Evolutionary conservation across 2,329 filamentous ascomycete species (phyloP), one percentile per base, ranked within the genome.

Genomic region (Trichoderma sp.): DNA sequence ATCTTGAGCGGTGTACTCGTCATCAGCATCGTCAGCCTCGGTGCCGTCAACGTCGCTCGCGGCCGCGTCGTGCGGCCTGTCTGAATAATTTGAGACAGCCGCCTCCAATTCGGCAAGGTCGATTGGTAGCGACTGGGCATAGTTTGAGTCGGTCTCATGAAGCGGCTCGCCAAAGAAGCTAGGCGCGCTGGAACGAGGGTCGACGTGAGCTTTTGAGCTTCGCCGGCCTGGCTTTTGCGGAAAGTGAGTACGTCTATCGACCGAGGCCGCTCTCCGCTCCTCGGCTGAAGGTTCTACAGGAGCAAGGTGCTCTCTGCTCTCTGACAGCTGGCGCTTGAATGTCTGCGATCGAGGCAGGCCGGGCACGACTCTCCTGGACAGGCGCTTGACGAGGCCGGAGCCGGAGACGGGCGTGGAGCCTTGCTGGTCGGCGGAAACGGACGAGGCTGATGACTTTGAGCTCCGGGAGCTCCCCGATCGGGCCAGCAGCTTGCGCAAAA

Each of bases 241-340:
- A 29, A 41, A 74, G 35, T 74, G 85, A 80, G 77, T 84, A 74
- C 87, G 86, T 71, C 89, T 85, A 80, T 92, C 93, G 64, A 90
- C 88, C 9, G 93, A 96, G 16, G 91, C 87, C 12, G 94, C 91
- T 80, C 95, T 90, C 78, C 93, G 90, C 83, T 95, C 93, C 53
- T 89, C 89, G 31, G 88, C 85, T 38, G 91, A 89, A 6, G 90
- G 89, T 65, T 92, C 87, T 59, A 91, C 87, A 62, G 93, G 91
- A 76, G 93, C 87, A 72, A 97, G 87, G 80, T 91, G 92, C 79
- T 93, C 91, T 79, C 95, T 90, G 77, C 90, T 89, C 84, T 98
- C 95, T 33, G 94, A 96, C 82, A 93, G 90, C 83, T 96, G 94
- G 80, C 95, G 91, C 83, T 92, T 93, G 84, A 97, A 95, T 0